Evolutionary conservation across 768 basidiomycete species (phyloP).

Genomic region (Lactarius sp.): DNA sequence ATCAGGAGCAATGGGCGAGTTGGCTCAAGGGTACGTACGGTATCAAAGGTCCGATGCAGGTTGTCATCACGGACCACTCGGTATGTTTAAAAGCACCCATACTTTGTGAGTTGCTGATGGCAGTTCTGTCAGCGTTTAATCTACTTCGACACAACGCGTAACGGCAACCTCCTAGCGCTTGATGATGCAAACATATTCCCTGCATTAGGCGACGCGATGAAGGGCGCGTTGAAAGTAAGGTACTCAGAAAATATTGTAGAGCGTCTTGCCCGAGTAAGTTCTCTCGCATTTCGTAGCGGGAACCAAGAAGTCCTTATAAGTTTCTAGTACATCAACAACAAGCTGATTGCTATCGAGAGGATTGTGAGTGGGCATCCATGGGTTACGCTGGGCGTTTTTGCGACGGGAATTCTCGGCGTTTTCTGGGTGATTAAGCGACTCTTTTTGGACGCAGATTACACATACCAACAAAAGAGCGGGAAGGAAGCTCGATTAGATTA

Average conservation of each 20-base stretch:
- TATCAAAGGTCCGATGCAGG: constrained; percentile 39
- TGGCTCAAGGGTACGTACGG: constrained; percentile 96
- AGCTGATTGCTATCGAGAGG: constrained; percentile 28
- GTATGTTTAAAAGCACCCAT: constrained; percentile 40
- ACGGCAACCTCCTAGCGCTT: constrained; percentile 51
- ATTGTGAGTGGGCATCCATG: constrained; percentile 30
- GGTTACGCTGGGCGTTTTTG: constrained; percentile 28
- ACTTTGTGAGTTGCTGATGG: background rate
- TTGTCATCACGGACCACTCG: constrained; percentile 79
- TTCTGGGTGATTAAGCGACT: constrained; percentile 27
- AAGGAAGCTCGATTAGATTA: constrained; percentile 23
- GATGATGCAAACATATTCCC: constrained; percentile 55
- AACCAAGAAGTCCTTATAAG: background rate
- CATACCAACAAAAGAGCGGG: background rate
- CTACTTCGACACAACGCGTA: constrained; percentile 69
- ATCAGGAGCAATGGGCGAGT: constrained; percentile 72
- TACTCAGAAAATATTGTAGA: constrained; percentile 71
- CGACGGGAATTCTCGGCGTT: constrained; percentile 23
- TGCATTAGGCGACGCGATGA: constrained; percentile 61
- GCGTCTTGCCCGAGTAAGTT: constrained; percentile 55
- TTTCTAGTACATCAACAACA: constrained; percentile 33
- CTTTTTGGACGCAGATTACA: constrained; percentile 24
- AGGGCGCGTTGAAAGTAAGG: constrained; percentile 45
- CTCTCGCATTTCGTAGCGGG: constrained; percentile 15
- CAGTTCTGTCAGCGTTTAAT: constrained; percentile 47